phyloP scores from a whole-genome alignment of 1,284 basidiomycete genomes.

The Amylostereum chailletii region DNA sequence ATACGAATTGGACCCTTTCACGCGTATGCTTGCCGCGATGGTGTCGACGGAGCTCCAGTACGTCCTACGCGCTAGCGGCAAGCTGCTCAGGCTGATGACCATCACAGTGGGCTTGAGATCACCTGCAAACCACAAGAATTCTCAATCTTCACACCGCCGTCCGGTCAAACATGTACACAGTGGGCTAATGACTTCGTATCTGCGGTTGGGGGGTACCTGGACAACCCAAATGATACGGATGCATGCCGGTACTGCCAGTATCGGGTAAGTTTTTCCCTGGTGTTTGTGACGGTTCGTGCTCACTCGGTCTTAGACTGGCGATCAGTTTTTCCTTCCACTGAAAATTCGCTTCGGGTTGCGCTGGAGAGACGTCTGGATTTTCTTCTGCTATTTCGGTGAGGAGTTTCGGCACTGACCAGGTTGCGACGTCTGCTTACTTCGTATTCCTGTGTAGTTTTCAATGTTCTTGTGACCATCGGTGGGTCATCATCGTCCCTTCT shows the following conservation, averaged over 20 bases:
- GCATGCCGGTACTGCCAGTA: slow-evolving; percentile 73
- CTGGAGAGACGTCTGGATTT: slow-evolving; percentile 72
- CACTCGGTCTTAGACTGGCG: slow-evolving; percentile 34
- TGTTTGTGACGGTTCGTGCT: neutral
- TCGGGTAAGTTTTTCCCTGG: slow-evolving; percentile 19
- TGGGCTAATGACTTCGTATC: slow-evolving; percentile 67
- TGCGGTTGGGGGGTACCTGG: slow-evolving; percentile 69
- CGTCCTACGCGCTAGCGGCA: slow-evolving; percentile 12
- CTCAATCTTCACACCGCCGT: slow-evolving; percentile 59
- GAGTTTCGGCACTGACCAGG: slow-evolving; percentile 7
- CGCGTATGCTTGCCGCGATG: slow-evolving; percentile 66
- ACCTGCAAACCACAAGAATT: slow-evolving; percentile 64
- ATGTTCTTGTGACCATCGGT: slow-evolving; percentile 63
- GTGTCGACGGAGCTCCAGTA: slow-evolving; percentile 75
- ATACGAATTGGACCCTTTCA: slow-evolving; percentile 65
- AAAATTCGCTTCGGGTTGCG: slow-evolving; percentile 60
- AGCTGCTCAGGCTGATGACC: slow-evolving; percentile 5
- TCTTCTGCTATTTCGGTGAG: slow-evolving; percentile 54
- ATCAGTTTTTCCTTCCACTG: slow-evolving; percentile 66
- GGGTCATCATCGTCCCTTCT: slow-evolving; percentile 16
- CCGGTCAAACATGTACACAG: slow-evolving; percentile 62
- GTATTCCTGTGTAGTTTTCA: slow-evolving; percentile 44
- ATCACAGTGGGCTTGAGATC: slow-evolving; percentile 52
- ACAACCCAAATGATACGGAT: slow-evolving; percentile 55
- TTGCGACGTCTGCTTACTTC: neutral